Evolutionary conservation across 164 flowering plant genomes (phyloP), one percentile per base, ranked within the genome.

Genomic region (Annona cherimola): DNA sequence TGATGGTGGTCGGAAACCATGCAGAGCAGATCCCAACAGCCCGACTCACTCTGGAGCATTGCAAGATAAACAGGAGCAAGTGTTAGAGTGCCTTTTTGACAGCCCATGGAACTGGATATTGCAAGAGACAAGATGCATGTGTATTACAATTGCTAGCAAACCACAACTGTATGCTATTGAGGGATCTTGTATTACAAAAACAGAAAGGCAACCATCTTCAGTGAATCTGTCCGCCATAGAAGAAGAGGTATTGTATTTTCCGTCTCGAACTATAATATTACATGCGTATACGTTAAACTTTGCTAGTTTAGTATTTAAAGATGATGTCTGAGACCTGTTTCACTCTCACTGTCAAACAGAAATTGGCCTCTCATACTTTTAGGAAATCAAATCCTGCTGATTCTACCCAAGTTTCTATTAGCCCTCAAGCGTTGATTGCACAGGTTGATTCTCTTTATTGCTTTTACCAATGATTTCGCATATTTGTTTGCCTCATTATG

Each of bases 101-200:
- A 69, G 75, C 73, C 77, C 69, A 11, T 78, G 83, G 66, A 76
- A 74, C 42, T 85, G 86, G 86, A 85, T 86, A 57, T 86, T 84
- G 70, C 86, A 84, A 45, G 84, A 83, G 72, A 65, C 80, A 39
- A 81, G 76, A 72, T 78, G 9, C 54, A 66, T 83, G 67, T 90
- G 96, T 73, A 26, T 84, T 45, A 85, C 96, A 64, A 79, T 86
- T 64, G 81, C 74, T 45, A 77, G 80, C 61, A 81, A 79, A 62
- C 65, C 79, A 26, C 55, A 84, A 66, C 81, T 75, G 76, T 64
- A 82, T 71, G 69, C 81, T 35, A 39, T 83, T 61, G 83, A 73
- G 43, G 72, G 77, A 69, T 44, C 61, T 41, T 42, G 63, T 40
- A 43, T 19, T 11, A 40, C 69, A 39, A 69, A 60, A 59, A 65